Evolutionary conservation across 2,329 filamentous ascomycete genomes (phyloP), one percentile per base, ranked within the genome.

Genomic region (Aspergillus felis): DNA sequence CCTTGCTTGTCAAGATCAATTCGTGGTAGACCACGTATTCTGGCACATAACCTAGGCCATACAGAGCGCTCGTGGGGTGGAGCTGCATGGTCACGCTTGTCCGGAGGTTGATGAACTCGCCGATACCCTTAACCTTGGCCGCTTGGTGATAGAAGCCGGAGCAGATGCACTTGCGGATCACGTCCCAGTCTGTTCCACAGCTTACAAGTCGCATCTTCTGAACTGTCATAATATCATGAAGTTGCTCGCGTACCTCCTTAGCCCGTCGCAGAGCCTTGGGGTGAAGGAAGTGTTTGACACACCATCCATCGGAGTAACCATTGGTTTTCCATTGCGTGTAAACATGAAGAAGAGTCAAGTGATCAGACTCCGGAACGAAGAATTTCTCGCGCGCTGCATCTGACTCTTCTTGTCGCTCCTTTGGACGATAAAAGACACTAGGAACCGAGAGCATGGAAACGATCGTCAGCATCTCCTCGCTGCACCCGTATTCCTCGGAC

Each of bases 11-110:
- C 59, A 99, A 85, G 66, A 99, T 96, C 57, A 99, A 84, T 75
- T 99, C 94, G 79, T 99, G 94, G 76, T 99, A 99, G 46, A 99
- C 87, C 53, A 99, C 91, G 70, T 97, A 97, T 71, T 99, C 94
- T 1, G 95, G 94, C 25, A 96, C 84, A 74, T 96, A 95, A 3
- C 94, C 94, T 1, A 92, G 82, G 25, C 94, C 94, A 71, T 97
- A 97, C 0, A 99, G 83, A 1, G 94, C 91, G 62, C 88, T 92
- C 0, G 94, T 99, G 1, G 94, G 94, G 72, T 99, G 95, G 29
- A 99, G 82, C 72, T 96, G 92, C 55, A 99, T 91, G 1, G 90
- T 92, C 3, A 99, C 92, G 68, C 90, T 94, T 0, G 94, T 99
- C 24, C 94, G 88, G 38, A 99, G 82, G 73, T 99, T 99, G 77